phyloP scores from a whole-genome alignment of 805 yeast species.

The Torulaspora quercuum region DNA sequence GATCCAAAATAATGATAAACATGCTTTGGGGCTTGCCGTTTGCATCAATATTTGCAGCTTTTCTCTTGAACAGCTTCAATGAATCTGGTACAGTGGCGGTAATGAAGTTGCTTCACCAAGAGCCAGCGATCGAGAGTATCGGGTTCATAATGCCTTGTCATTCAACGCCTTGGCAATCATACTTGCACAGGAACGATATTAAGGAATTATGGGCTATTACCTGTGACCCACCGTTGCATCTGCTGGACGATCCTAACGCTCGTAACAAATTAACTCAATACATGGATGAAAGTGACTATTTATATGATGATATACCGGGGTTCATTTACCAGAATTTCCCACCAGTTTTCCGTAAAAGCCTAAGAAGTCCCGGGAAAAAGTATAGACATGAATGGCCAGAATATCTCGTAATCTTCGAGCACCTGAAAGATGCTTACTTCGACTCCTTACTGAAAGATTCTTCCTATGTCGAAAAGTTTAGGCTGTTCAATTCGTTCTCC shows the following conservation, averaged over 20 bases:
- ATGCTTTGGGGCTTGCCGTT: conserved; percentile 23
- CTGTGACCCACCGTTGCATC: conserved; percentile 80
- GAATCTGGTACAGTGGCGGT: conserved; percentile 84
- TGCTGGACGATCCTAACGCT: conserved; percentile 34
- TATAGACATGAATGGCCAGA: conserved; percentile 61
- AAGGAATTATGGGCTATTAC: conserved; percentile 69
- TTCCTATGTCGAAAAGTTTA: conserved; percentile 44
- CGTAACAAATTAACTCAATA: conserved; percentile 44
- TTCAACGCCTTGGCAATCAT: conserved; percentile 92
- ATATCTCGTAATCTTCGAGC: conserved; percentile 69
- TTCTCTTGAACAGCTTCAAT: conserved; percentile 61
- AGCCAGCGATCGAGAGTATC: conserved; percentile 45
- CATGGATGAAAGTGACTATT: conserved; percentile 81
- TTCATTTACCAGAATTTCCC: conserved; percentile 60
- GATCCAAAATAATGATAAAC: conserved; percentile 1
- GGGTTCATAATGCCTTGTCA: conserved; percentile 96
- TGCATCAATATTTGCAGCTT: conserved; percentile 20
- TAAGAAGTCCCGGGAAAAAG: conserved; percentile 19
- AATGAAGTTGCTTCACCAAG: conserved; percentile 47
- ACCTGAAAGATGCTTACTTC: conserved; percentile 46
- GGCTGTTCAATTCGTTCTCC: conserved; percentile 72
- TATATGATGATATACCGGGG: conserved; percentile 62
- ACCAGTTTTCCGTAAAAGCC: conserved; percentile 25
- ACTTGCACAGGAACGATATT: conserved; percentile 58
- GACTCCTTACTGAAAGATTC: conserved; percentile 40